phyloP scores from a whole-genome alignment of 208 protist genomes.

The Leishmania guyanensis region DNA sequence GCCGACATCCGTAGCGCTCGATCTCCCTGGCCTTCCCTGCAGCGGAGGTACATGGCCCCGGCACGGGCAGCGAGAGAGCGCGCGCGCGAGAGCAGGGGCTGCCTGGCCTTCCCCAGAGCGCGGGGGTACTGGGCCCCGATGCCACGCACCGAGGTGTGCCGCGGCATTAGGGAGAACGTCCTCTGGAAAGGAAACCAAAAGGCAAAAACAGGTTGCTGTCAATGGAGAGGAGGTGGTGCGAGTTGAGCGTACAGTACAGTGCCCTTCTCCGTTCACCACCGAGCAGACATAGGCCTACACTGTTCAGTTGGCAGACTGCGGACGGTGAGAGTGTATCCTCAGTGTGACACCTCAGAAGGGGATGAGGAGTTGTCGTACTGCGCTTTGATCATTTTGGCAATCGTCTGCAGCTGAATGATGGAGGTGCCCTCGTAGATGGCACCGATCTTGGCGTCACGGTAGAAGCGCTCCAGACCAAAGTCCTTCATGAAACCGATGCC shows the following conservation, averaged over 20 bases:
- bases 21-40: too few species aligned
- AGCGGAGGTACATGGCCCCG: not conserved
- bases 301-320: not conserved
- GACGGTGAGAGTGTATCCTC: not conserved
- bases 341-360: not conserved
- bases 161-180: not conserved
- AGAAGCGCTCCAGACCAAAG: slow-evolving; percentile 95
- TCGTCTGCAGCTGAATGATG: slow-evolving; percentile 96
- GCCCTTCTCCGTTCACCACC: not conserved
- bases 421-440: slow-evolving; percentile 95
- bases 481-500: slow-evolving; percentile 97
- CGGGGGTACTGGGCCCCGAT: not conserved
- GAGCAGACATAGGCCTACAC: not conserved
- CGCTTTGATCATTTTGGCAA: slow-evolving; percentile 90
- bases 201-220: not conserved
- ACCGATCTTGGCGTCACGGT: slow-evolving; percentile 92
- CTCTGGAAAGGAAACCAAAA: too few species aligned
- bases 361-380: slow-evolving; percentile 42
- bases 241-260: not conserved
- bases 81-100: not conserved
- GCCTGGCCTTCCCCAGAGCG: not conserved
- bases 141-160: not conserved
- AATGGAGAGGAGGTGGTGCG: not conserved
- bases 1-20: not conserved
- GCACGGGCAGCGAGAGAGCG: not conserved